Percentiles rank a stretch among this genome's conserved stretches.
These are phyloP conservation scores for Nicotiana obtusifolia DNA, from an alignment of 257 asterid species.

Conservation along the genomic window DNA sequence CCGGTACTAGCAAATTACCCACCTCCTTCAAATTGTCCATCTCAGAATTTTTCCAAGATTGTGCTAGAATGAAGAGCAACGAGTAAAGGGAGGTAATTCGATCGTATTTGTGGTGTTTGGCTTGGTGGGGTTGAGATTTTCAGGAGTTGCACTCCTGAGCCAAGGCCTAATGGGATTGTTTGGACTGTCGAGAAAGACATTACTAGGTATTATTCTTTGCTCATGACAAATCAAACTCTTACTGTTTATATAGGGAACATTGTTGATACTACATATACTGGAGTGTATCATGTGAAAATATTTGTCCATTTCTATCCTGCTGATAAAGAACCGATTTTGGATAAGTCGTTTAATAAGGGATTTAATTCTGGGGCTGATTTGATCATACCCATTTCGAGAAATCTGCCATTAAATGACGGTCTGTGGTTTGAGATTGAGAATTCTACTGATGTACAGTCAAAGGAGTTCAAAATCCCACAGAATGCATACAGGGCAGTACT, in stretches of 20 bases:
- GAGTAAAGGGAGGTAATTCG: constrained; percentile 68
- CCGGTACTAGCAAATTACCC: constrained; percentile 43
- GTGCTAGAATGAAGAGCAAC: constrained; percentile 70
- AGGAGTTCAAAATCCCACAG: constrained; percentile 46
- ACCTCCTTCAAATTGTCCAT: constrained; percentile 43
- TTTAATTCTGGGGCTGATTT: constrained; percentile 45
- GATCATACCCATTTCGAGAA: constrained; percentile 60
- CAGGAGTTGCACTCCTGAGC: constrained; percentile 88
- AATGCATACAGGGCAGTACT: constrained; percentile 57
- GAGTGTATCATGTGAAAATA: constrained; percentile 62
- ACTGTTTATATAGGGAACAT: constrained; percentile 62
- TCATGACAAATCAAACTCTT: constrained; percentile 41
- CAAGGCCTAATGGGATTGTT: constrained; percentile 32
- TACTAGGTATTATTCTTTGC: constrained; percentile 65
- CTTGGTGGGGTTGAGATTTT: constrained; percentile 77
- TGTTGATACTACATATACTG: constrained; percentile 60
- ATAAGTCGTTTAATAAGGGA: constrained; percentile 1
- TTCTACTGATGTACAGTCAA: constrained; percentile 35
- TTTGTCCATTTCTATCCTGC: constrained; percentile 60
- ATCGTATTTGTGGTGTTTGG: constrained; percentile 79
- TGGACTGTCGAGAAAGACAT: constrained; percentile 74
- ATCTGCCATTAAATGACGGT: constrained; percentile 59
- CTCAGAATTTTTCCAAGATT: constrained; percentile 35
- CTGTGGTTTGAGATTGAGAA: constrained; percentile 66
- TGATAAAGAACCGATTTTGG: constrained; percentile 7